These are phyloP conservation scores for Kodamaea jinghongensis DNA, from an alignment of 805 yeast species.

Conservation along the genomic window DNA sequence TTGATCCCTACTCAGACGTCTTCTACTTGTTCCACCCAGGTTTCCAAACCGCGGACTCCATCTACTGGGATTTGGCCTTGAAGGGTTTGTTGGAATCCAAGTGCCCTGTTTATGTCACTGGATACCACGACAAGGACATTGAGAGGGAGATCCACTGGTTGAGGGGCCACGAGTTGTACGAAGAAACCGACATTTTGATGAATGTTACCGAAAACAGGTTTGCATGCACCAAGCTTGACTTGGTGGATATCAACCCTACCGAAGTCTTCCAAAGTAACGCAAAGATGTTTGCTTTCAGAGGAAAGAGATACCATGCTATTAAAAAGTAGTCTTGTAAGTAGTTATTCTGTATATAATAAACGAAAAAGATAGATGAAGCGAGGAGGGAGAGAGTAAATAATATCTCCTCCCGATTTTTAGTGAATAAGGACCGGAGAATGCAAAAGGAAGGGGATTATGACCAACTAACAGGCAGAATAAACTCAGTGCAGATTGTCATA, in stretches of 20 bases:
- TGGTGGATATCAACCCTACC: slow-evolving; percentile 88
- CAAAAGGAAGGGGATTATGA: too few species aligned
- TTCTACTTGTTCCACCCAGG: slow-evolving; percentile 97
- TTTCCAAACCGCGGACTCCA: slow-evolving; percentile 75
- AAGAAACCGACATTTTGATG: slow-evolving; percentile 80
- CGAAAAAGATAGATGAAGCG: background rate
- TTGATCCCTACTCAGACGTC: slow-evolving; percentile 92
- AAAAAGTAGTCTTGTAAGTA: slow-evolving; percentile 17
- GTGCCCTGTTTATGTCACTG: slow-evolving; percentile 88
- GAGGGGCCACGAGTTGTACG: slow-evolving; percentile 51
- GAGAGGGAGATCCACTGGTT: slow-evolving; percentile 72
- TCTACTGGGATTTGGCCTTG: slow-evolving; percentile 80
- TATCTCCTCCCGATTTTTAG: too few species aligned
- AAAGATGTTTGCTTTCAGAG: slow-evolving; percentile 87
- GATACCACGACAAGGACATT: slow-evolving; percentile 76
- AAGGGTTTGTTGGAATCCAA: slow-evolving; percentile 89
- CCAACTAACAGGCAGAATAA: too few species aligned
- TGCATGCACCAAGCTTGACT: slow-evolving; percentile 90
- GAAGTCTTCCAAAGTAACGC: slow-evolving; percentile 92
- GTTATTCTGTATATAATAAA: slow-evolving; percentile 7
- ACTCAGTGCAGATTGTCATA: too few species aligned
- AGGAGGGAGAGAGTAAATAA: too few species aligned
- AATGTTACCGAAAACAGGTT: slow-evolving; percentile 70
- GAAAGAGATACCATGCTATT: slow-evolving; percentile 93
- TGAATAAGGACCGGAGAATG: too few species aligned